phyloP scores from a whole-genome alignment of 495 filamentous ascomycete genomes.

The Penicillium psychrofluorescens region DNA sequence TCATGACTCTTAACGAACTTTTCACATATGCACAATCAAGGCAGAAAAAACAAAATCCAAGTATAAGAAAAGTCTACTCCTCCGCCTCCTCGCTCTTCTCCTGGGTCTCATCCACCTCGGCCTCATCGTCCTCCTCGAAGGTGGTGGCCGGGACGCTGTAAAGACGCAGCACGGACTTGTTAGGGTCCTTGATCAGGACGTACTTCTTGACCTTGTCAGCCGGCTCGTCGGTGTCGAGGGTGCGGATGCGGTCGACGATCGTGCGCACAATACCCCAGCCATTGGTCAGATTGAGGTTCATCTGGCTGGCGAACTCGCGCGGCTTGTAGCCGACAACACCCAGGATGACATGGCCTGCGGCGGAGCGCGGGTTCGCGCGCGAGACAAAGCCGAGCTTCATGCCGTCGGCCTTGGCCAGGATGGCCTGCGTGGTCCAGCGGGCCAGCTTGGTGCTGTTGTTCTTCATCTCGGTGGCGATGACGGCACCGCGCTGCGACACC shows the following conservation, averaged over 20 bases:
- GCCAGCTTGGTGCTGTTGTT: slow-evolving; percentile 99
- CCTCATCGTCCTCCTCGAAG: slow-evolving; percentile 71
- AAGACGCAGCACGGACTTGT: slow-evolving; percentile 84
- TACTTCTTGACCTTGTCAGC: slow-evolving; percentile 59
- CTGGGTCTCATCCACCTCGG: slow-evolving; percentile 37
- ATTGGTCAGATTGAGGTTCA: slow-evolving; percentile 93
- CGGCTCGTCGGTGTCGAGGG: slow-evolving; percentile 60
- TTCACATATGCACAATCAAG: slow-evolving; percentile 5
- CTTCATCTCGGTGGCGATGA: slow-evolving; percentile 99
- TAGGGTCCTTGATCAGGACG: slow-evolving; percentile 79
- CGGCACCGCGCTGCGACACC: slow-evolving; percentile 84
- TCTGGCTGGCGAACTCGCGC: slow-evolving; percentile 90
- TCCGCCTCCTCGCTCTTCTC: slow-evolving; percentile 26
- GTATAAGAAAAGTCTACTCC: slow-evolving; percentile 21
- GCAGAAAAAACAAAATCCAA: slow-evolving; percentile 11
- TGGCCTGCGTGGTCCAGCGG: slow-evolving; percentile 91
- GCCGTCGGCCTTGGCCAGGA: slow-evolving; percentile 87
- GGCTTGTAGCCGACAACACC: slow-evolving; percentile 97
- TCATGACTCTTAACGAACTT: background rate
- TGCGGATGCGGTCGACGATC: slow-evolving; percentile 76
- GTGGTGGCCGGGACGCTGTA: slow-evolving; percentile 85
- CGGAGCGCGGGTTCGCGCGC: slow-evolving; percentile 80
- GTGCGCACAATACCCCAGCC: slow-evolving; percentile 99
- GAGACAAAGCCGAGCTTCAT: slow-evolving; percentile 99
- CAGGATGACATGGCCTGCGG: slow-evolving; percentile 85